Evolutionary conservation across 495 filamentous ascomycete genomes (phyloP), one percentile per base, ranked within the genome.

Genomic region (Neurospora sp.): DNA sequence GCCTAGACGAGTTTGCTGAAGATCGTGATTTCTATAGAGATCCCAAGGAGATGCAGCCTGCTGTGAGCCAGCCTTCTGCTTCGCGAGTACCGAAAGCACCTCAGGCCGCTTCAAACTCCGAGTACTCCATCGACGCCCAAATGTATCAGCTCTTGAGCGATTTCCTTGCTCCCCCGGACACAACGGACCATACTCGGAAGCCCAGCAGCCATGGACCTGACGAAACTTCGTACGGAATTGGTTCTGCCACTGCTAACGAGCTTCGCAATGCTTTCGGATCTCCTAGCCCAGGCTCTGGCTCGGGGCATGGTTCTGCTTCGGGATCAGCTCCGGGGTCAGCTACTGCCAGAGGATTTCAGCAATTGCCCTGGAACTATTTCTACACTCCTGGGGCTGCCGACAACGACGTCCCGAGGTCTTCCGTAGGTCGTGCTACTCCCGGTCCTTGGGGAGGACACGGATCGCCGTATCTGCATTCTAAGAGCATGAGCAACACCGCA

Each of bases 321-420:
- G 73, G 76, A 45, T 76, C 74, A 19, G 70, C 76, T 13, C 80
- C 83, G 9, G 80, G 79, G 9, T 84, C 84, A 17, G 79, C 83
- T 10, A 81, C 72, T 3, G 77, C 78, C 1, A 85, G 83, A 73
- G 31, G 79, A 6, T 83, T 84, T 17, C 83, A 82, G 4, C 81
- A 73, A 34, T 78, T 86, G 39, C 83, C 84, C 24, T 86, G 84
- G 84, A 77, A 79, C 13, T 85, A 82, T 71, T 84, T 85, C 66
- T 82, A 81, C 62, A 77, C 74, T 7, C 81, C 83, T 13, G 78
- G 73, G n/a, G 78, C 80, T 9, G 74, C 72, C 19, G 79, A 76
- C 72, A 69, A 72, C 10, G 39, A 62, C 3, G 54, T 28, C 17
- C 19, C 73, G 43, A 71, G 71, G 31, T 73, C 74, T 24, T 28